Evolutionary conservation across 352 stramenopile genomes (phyloP), one percentile per base, ranked within the genome.

Genomic region (Globisporangium apiculatum): DNA sequence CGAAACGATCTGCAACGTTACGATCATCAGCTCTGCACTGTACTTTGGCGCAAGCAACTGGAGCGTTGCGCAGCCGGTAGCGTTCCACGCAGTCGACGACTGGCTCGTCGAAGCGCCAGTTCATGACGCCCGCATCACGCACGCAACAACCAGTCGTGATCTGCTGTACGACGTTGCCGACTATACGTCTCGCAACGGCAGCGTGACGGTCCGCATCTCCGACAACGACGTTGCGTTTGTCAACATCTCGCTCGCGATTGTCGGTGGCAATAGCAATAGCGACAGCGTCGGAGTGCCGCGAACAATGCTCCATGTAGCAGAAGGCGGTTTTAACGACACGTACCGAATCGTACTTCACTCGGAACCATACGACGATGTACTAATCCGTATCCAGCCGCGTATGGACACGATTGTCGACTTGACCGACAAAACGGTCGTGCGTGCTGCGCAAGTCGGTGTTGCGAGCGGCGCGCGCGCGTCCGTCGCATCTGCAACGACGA

Each of bases 321-420:
- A 92, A 57, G 82, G 78, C 3, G 82, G 82, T 12, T 92, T 92
- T 49, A 90, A 89, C 46, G 79, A 88, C 62, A 86, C 79, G n/a
- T 90, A 89, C 53, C 58, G 58, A 3, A 58, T 90, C 18, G 67
- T 69, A 0, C 61, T 92, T 1, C 75, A 77, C 14, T 78, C 79
- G 0, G 82, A 89, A 57, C 82, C 82, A 10, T 89, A 82, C 42
- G 64, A 85, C 55, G 68, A 86, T 46, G 82, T 90, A 31, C 66
- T 65, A 1, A 24, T 92, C 4, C 69, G 62, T 0, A 51, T 89
- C 11, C 57, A 46, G 0, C 75, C 81, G 5, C 35, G 61, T 0
- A 64, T 85, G 8, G 76, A 89, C 31, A 60, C 55, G 0, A 79
- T 92, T 35, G 51, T 71, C 5, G 78, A 72, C 42, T 46, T 75